Evolutionary conservation across 306 rosid genomes (phyloP).

Genomic region (Cicer chorassanicum): DNA sequence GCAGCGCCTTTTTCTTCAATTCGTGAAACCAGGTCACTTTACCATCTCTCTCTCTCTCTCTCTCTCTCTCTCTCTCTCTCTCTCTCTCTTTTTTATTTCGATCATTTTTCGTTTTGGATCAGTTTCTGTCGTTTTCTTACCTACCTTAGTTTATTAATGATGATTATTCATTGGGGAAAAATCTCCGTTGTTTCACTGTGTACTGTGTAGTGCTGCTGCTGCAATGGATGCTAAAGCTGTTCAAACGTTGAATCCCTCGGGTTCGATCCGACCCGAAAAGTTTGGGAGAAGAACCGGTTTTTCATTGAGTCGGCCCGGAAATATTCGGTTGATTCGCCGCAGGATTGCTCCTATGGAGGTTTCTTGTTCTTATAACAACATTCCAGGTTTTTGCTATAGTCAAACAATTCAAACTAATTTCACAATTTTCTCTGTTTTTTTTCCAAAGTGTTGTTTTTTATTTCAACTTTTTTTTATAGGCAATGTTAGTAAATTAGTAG

Average conservation of each 20-base stretch:
- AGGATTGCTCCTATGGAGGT: constrained; percentile 50
- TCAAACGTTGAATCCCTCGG: constrained; percentile 50
- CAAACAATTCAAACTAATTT: neutral
- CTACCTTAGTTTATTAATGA: neutral
- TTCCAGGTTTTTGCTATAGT: constrained; percentile 63
- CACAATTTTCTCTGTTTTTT: neutral
- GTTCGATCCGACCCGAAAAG: constrained; percentile 54
- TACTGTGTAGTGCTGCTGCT: neutral
- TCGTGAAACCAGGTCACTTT: constrained; percentile 14
- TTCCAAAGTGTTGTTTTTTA: constrained; percentile 9
- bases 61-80: neutral
- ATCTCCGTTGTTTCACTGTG: constrained; percentile 22
- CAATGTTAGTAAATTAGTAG: no score
- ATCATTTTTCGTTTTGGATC: neutral
- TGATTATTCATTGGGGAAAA: neutral
- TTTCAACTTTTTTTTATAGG: neutral
- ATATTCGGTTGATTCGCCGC: constrained; percentile 48
- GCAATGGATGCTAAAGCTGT: constrained; percentile 65
- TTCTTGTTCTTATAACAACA: constrained; percentile 60
- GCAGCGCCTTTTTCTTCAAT: neutral
- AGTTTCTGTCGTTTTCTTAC: neutral
- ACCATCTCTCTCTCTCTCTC: neutral
- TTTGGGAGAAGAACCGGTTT: constrained; percentile 44
- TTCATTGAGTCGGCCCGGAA: constrained; percentile 47
- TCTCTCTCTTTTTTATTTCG: neutral